Evolutionary conservation across 2,329 filamentous ascomycete species (phyloP).

Genomic region (Beauveria asiatica): DNA sequence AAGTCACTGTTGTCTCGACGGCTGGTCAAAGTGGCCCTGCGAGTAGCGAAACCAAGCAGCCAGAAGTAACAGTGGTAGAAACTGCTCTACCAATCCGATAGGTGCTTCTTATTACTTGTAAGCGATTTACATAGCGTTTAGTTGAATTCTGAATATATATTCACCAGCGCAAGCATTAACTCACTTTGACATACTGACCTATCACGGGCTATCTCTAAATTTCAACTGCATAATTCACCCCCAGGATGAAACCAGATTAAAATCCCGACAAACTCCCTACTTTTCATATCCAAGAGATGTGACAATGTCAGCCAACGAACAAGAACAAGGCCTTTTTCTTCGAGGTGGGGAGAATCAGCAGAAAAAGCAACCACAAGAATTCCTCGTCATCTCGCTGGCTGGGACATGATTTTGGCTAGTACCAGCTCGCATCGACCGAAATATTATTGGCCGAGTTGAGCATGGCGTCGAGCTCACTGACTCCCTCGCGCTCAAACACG

Average conservation of each 20-base stretch:
- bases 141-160: not conserved
- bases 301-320: too few relatives aligned
- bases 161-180: not conserved
- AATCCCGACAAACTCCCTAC: too few relatives aligned
- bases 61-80: not conserved
- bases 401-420: slow-evolving; percentile 14
- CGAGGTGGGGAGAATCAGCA: not conserved
- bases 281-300: too few relatives aligned
- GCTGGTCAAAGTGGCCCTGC: too few relatives aligned
- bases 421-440: slow-evolving; percentile 24
- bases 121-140: not conserved
- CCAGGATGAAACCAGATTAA: too few relatives aligned
- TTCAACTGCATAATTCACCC: not conserved
- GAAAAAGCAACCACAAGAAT: not conserved
- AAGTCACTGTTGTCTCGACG: too few relatives aligned
- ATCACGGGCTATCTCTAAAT: not conserved
- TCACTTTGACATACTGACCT: too few relatives aligned
- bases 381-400: not conserved
- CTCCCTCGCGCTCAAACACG: slow-evolving; percentile 61
- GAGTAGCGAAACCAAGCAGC: not conserved
- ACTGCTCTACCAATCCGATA: not conserved
- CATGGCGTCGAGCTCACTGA: slow-evolving; percentile 53
- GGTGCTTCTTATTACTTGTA: not conserved
- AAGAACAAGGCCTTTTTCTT: not conserved
- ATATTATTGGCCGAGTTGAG: slow-evolving; percentile 33